A percentile compares a stretch with the other conserved stretches of the same genome.
These are phyloP conservation scores for Fraxinus dipetala DNA, from an alignment of 305 asterid genomes.

Conservation along the genomic window DNA sequence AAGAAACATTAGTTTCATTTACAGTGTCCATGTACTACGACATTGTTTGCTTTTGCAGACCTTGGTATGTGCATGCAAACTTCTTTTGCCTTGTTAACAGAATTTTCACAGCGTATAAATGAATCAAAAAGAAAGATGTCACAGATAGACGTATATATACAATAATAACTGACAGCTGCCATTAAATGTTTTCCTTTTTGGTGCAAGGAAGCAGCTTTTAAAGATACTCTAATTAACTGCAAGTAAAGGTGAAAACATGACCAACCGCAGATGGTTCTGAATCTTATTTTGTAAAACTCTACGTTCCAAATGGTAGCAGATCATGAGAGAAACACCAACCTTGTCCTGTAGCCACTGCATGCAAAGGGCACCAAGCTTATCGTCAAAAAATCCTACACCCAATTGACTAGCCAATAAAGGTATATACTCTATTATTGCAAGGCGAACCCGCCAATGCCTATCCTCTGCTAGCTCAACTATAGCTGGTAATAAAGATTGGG, in stretches of 20 bases:
- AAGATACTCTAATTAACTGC: background rate
- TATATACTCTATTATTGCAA: conserved; percentile 85
- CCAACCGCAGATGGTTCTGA: background rate
- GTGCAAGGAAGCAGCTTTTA: background rate
- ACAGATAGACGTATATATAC: background rate
- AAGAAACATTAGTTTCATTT: background rate
- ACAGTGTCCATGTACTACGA: background rate
- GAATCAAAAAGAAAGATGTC: background rate
- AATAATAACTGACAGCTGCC: background rate
- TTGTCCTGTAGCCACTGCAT: conserved; percentile 96
- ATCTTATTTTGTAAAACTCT: background rate
- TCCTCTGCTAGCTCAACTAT: conserved; percentile 93
- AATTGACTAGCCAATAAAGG: conserved; percentile 90
- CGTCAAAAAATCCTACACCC: conserved; percentile 85
- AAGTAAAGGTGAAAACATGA: conserved; percentile 6
- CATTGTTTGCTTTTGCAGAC: background rate
- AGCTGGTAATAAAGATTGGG: conserved; percentile 85
- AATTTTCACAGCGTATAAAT: background rate
- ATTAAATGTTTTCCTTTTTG: background rate
- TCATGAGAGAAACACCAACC: conserved; percentile 38
- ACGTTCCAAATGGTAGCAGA: background rate
- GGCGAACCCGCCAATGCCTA: conserved; percentile 96
- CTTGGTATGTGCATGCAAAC: background rate
- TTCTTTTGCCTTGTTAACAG: background rate
- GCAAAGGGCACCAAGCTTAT: conserved; percentile 90